Percentiles rank a stretch among this genome's conserved stretches.
Evolutionary conservation across 106 monocot genomes (phyloP).

Genomic region (Dendrobium nobile): DNA sequence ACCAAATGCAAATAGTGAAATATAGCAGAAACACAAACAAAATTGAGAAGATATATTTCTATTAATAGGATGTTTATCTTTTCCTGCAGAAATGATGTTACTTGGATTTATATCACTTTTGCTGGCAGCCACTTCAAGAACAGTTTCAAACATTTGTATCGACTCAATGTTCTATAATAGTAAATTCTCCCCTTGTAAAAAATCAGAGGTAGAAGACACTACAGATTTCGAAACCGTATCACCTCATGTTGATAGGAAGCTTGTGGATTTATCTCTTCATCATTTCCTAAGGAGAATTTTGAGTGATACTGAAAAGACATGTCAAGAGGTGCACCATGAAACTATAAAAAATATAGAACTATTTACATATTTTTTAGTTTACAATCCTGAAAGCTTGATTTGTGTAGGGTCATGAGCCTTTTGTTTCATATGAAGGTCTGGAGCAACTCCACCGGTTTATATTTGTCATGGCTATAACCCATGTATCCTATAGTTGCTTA

Average conservation of each 20-base stretch:
- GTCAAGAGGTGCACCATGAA: constrained; percentile 49
- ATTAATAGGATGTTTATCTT: not conserved
- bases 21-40: not conserved
- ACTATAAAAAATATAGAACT: not conserved
- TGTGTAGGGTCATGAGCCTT: constrained; percentile 82
- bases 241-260: constrained; percentile 16
- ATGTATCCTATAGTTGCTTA: constrained; percentile 90
- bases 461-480: constrained; percentile 98
- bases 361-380: not conserved
- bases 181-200: constrained; percentile 77
- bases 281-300: constrained; percentile 41
- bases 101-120: constrained; percentile 91
- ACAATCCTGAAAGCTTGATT: not conserved
- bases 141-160: constrained; percentile 83
- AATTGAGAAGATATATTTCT: not conserved
- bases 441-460: constrained; percentile 98
- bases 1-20: not conserved
- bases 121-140: constrained; percentile 79
- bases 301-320: constrained; percentile 28
- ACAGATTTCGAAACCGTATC: constrained; percentile 20
- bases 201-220: constrained; percentile 44
- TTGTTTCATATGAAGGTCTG: constrained; percentile 85
- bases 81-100: constrained; percentile 84
- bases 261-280: constrained; percentile 24
- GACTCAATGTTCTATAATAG: constrained; percentile 80